Percentiles rank a stretch among this genome's conserved stretches.
phyloP scores from a whole-genome alignment of 495 filamentous ascomycete genomes.

The Trichoderma virens region DNA sequence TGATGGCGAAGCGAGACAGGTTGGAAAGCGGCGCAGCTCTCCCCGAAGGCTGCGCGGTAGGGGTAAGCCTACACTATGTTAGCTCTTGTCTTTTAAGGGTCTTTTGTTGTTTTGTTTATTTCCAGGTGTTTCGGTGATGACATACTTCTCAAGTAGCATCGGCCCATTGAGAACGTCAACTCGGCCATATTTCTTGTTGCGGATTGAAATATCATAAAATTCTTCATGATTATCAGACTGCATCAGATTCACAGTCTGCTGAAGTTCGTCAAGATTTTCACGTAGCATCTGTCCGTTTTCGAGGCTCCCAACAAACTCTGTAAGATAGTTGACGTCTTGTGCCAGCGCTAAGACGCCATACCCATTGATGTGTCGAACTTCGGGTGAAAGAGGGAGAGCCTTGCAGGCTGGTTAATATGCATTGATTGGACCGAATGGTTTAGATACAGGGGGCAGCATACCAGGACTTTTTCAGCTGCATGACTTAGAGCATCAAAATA shows the following conservation, averaged over 20 bases:
- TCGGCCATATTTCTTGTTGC: conserved; percentile 86
- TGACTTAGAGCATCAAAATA: conserved; percentile 95
- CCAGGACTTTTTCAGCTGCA: conserved; percentile 78
- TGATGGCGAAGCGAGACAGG: conserved; percentile 62
- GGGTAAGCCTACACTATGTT: conserved; percentile 45
- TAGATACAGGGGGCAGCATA: conserved; percentile 28
- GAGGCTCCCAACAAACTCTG: conserved; percentile 76
- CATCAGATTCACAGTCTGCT: conserved; percentile 82
- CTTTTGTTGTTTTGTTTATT: not conserved
- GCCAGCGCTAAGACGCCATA: conserved; percentile 74
- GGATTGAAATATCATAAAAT: conserved; percentile 79
- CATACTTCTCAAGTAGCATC: conserved; percentile 78
- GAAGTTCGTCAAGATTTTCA: conserved; percentile 83
- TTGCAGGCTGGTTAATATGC: conserved; percentile 18
- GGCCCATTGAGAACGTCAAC: conserved; percentile 89
- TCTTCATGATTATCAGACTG: conserved; percentile 83
- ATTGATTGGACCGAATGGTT: conserved; percentile 7
- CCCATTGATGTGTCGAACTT: conserved; percentile 77
- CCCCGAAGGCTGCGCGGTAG: conserved; percentile 50
- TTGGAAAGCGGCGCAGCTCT: conserved; percentile 54
- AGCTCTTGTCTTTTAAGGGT: conserved; percentile 18
- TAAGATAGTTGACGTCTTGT: conserved; percentile 73
- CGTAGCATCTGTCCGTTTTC: conserved; percentile 68
- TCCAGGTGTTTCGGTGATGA: conserved; percentile 2
- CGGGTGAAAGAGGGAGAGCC: conserved; percentile 72